Conservation (phyloP, 192 early-diverging fungal genomes). For the Backusella tuberculispora region DNA sequence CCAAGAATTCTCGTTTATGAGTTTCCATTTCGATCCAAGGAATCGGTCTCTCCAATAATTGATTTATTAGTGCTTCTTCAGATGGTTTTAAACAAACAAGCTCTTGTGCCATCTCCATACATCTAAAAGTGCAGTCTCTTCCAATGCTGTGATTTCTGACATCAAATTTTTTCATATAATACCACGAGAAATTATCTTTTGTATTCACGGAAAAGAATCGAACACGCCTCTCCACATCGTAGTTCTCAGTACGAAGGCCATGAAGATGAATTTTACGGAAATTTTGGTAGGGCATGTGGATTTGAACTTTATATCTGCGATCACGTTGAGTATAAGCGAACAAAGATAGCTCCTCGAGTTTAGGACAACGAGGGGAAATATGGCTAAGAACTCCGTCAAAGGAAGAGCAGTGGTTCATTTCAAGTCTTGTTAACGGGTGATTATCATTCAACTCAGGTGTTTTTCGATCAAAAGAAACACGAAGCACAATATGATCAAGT, state of each 20-base stretch:
- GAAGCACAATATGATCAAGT: slow-evolving; percentile 12
- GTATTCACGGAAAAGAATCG: slow-evolving; percentile 4
- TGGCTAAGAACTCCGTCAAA: slow-evolving; percentile 5
- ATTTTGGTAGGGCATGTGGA: not conserved
- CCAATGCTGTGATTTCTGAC: slow-evolving; percentile 4
- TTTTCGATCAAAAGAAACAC: not conserved
- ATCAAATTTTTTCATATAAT: not conserved
- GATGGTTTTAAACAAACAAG: not conserved
- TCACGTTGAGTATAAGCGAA: slow-evolving; percentile 10
- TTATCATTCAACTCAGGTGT: not conserved
- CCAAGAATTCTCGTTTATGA: slow-evolving; percentile 3
- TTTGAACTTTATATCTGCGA: slow-evolving; percentile 4
- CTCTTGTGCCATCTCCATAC: not conserved
- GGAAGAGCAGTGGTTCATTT: slow-evolving; percentile 1
- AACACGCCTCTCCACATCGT: not conserved
- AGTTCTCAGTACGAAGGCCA: slow-evolving; percentile 9
- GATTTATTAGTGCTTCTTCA: not conserved
- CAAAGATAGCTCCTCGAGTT: slow-evolving; percentile 1
- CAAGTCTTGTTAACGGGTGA: not conserved
- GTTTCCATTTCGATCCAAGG: slow-evolving; percentile 13
- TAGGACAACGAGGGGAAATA: slow-evolving; percentile 1
- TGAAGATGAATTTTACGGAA: not conserved
- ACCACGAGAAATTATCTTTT: not conserved
- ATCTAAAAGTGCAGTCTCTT: slow-evolving; percentile 6
- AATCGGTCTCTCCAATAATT: slow-evolving; percentile 1